Base-by-base conservation (phyloP, 2,329 filamentous ascomycete species). In the Trichocomaceae sp. region DNA sequence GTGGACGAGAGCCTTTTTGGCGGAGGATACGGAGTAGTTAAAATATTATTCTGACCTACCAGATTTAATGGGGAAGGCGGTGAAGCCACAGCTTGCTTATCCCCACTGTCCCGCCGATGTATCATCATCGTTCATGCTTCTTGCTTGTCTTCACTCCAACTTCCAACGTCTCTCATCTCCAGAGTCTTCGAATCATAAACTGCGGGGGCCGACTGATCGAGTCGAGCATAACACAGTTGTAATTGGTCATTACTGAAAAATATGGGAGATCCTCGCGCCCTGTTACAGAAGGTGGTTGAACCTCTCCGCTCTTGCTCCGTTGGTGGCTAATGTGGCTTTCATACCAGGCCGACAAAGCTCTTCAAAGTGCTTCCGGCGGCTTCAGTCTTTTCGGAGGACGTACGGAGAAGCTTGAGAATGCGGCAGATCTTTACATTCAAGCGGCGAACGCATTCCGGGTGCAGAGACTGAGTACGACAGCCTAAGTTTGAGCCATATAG, bases 361-460 rank as follows among this genome's bases (percentile, higher is more conserved):
- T 88, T 23, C 75, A 84, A 64, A 79, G 86, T 62, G 91, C 92
- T 41, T 78, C 83, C 19, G 79, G 87, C 26, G 91, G 91, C 64
- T 96, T 96, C 75, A 88, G 85, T 70, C 84, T 96, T 74, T 96
- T 99, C 64, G 88, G 90, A 44, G 88, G 88, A 46, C 82, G 85
- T 56, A 82, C 88, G 65, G 90, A 96, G 60, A 97, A 96, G 73
- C 91, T 88, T 68, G 88, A 95, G 75, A 84, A 85, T 74, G 92
- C 92, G 13, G 89, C 88, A 60, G 90, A 96, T 62, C 77, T 93
- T 60, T 97, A 90, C 69, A 84, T 83, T 58, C 85, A 95, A 71
- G 92, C 92, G 41, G 93, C 86, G 59, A 96, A 96, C 76, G 89
- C 89, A 57, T 97, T 95, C 72, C 83, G 89, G 67, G 84, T 95